Evolutionary conservation across 2,329 filamentous ascomycete genomes (phyloP), one percentile per base, ranked within the genome.

Genomic region (Hymenoscyphus repandus): DNA sequence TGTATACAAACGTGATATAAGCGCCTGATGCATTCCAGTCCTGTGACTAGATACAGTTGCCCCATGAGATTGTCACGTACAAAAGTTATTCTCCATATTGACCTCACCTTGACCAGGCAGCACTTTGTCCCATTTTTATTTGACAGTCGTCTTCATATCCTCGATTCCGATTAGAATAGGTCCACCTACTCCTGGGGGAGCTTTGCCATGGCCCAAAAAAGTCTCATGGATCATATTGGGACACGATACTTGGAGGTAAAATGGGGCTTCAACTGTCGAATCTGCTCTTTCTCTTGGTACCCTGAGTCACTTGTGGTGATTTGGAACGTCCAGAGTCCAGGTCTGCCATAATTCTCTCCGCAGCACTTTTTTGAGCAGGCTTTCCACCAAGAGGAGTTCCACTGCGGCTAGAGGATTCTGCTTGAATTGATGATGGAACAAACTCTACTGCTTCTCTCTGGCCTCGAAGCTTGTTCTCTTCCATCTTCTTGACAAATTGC

Each of bases 301-400:
- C 64, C 49, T 62, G 61, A 31, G 10, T 13, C 22, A 59, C 56
- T 17, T 62, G 63, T 12, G 64, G 63, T 34, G 62, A 64, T 50
- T 54, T 64, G 32, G 65, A 60, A 33, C 57, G 56, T 27, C 59
- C 38, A 34, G 46, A 49, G 17, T 41, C 65, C n/a, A 67, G 55
- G 1, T 63, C 64, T 7, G 64, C 64, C 64, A 67, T 65, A 3
- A 67, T 50, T 45, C 65, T 59, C 45, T 67, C 65, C n/a, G 64
- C 62, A 7, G 64, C 56, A 50, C 64, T 66, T 45, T 63, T 59
- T 44, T 61, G 62, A 3, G 40, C 55, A 4, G 47, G 48, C 38
- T 58, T 59, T 30, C 42, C 51, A 36, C 47, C 54, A 7, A 47
- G 31, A 42, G 55, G 60, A 12, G 57, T 60, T 27, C 58, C 62